Evolutionary conservation across 2,329 filamentous ascomycete species (phyloP), one percentile per base, ranked within the genome.

Genomic region (Paecilomyces dactylethromorphus): DNA sequence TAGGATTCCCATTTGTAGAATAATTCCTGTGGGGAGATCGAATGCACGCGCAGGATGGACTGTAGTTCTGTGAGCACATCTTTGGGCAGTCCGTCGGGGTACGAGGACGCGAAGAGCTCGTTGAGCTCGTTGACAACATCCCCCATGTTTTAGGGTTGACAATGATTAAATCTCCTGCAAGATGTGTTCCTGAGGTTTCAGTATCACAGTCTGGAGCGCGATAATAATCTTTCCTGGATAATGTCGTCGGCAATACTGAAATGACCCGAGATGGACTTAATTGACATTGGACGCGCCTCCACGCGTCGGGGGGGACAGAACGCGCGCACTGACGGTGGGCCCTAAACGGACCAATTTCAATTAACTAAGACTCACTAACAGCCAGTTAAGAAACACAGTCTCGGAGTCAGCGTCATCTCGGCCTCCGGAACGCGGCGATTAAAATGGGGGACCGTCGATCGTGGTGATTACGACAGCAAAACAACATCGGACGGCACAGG

Each of bases 1-100:
- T 97, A 97, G 0, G 92, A 93, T 75, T 99, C 94, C 94, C 94
- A 99, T 82, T 97, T 97, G 85, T 91, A 97, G 76, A 91, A 97
- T 26, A 97, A 81, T 71, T 97, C 94, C 73, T 97, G 87, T 33
- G 87, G 82, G 15, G 87, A 85, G 61, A 97, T 83, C 54, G 86
- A 86, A 76, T 97, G 91, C 60, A 97, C 81, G 57, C 88, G 87
- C 78, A 94, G 84, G 71, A 96, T 95, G 59, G 91, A 95, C 71
- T 89, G 84, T 65, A 99, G 81, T 77, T 97, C 92, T 56, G 82
- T 79, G 63, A 91, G 79, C 59, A 97, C 84, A 73, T 97, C 93
- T 63, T 86, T 79, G 62, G 91, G 85, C 5, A 97, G 80, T 39
- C 83, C 77, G 61, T 78, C 75, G 3, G 78, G 82, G 69, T 74